phyloP scores from a whole-genome alignment of 306 rosid species.

The Arachis stenosperma region DNA sequence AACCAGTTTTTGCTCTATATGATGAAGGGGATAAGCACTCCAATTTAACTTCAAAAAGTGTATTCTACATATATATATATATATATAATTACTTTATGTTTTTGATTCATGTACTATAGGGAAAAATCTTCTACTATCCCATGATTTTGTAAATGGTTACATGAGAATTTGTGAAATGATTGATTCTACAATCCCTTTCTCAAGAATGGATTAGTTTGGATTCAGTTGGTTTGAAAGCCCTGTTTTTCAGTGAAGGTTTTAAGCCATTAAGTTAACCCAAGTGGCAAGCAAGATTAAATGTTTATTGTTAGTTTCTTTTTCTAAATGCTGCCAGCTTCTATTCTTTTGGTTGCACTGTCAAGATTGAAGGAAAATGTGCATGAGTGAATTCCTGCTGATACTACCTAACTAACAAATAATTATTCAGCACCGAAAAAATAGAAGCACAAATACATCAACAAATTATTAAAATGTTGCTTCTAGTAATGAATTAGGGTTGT shows the following conservation, averaged over 20 bases:
- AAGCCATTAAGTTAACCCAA: background rate
- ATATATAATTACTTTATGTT: too few relatives aligned
- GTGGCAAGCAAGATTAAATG: background rate
- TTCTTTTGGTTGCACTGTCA: background rate
- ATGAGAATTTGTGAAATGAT: too few relatives aligned
- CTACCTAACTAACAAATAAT: background rate
- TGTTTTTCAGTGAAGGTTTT: background rate
- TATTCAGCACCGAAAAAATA: background rate
- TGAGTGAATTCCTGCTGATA: background rate
- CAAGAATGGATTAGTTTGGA: background rate
- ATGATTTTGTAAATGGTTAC: background rate
- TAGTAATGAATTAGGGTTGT: too few relatives aligned
- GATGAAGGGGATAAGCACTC: conserved; percentile 30
- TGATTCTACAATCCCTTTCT: too few relatives aligned
- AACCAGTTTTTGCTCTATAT: conserved; percentile 64
- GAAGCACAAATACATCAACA: background rate
- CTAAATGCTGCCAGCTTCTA: background rate
- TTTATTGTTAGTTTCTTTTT: background rate
- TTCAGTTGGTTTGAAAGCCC: too few relatives aligned
- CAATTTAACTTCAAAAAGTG: background rate
- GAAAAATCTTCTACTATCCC: background rate
- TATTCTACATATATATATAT: too few relatives aligned
- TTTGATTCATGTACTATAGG: background rate
- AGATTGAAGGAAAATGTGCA: background rate
- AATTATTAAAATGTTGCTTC: background rate